Conservation (phyloP, 1,284 basidiomycete species). For the Austropuccinia psidii region DNA sequence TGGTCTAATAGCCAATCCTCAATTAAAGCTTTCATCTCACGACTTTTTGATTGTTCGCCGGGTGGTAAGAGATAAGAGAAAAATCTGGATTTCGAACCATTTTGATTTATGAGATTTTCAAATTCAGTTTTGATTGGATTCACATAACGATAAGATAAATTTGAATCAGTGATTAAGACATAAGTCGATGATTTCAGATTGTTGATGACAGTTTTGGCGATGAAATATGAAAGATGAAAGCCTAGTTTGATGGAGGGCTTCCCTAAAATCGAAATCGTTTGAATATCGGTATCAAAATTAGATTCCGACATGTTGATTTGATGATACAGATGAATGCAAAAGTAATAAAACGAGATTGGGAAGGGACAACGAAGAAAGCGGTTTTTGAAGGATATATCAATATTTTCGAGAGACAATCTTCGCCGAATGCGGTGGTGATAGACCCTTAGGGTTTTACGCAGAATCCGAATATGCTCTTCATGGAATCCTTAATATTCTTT, state of each 20-base stretch:
- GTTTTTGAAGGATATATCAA: too few relatives aligned
- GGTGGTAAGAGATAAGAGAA: constrained; percentile 54
- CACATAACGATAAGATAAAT: constrained; percentile 74
- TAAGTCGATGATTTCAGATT: constrained; percentile 74
- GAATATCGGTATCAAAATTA: constrained; percentile 34
- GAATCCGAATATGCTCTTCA: too few relatives aligned
- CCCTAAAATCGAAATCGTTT: constrained; percentile 71
- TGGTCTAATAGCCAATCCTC: constrained; percentile 88
- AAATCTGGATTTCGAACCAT: constrained; percentile 46
- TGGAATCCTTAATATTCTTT: too few relatives aligned
- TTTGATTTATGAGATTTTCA: constrained; percentile 49
- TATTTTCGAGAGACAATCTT: too few relatives aligned
- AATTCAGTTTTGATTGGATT: constrained; percentile 62
- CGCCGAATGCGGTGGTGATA: too few relatives aligned
- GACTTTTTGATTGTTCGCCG: constrained; percentile 84
- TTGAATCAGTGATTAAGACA: constrained; percentile 84
- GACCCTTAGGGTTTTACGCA: too few relatives aligned
- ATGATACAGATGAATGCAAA: background rate
- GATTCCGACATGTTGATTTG: background rate
- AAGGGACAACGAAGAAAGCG: background rate
- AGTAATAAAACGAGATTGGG: background rate
- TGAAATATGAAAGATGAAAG: constrained; percentile 75
- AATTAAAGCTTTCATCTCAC: constrained; percentile 83
- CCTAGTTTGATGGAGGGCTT: constrained; percentile 83
- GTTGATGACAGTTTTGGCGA: constrained; percentile 64